These are phyloP conservation scores for Eimeria zaria DNA, from an alignment of 169 alveolate genomes.

Conservation along the genomic window DNA sequence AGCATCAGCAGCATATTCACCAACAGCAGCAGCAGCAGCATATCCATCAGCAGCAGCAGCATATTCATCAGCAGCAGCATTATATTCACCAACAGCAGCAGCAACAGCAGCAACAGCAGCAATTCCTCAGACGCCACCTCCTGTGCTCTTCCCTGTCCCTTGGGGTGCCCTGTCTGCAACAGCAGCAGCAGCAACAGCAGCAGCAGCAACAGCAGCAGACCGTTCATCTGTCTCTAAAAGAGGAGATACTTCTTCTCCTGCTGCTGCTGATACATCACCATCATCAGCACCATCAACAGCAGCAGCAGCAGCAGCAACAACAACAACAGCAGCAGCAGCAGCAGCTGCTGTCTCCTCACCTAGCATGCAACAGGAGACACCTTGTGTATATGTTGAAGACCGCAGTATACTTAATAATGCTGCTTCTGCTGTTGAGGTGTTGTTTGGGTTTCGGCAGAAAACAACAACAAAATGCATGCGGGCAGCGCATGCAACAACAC, in stretches of 20 bases:
- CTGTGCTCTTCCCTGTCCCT: slow-evolving; percentile 49
- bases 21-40: not conserved
- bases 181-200: no score
- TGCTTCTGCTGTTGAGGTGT: not conserved
- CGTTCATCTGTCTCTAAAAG: not conserved
- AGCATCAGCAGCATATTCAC: not conserved
- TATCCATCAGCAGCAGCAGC: not conserved
- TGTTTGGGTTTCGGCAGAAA: not conserved
- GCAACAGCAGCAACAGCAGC: slow-evolving; percentile 8
- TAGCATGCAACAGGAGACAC: not conserved
- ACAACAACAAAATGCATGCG: not conserved
- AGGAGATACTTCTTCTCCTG: not conserved
- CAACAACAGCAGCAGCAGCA: not conserved
- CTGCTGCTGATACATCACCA: no score
- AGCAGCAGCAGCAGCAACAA: no score
- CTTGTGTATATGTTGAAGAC: not conserved
- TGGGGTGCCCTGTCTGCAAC: not conserved
- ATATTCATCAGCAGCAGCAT: slow-evolving; percentile 37
- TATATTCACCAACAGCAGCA: slow-evolving; percentile 1
- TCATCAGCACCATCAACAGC: no score
- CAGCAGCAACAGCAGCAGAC: not conserved
- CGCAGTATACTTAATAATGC: not conserved
- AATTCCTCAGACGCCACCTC: not conserved
- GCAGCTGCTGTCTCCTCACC: not conserved
- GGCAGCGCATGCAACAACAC: not conserved